Conservation (phyloP, 768 basidiomycete species). For the Albatrellus ellisii region DNA sequence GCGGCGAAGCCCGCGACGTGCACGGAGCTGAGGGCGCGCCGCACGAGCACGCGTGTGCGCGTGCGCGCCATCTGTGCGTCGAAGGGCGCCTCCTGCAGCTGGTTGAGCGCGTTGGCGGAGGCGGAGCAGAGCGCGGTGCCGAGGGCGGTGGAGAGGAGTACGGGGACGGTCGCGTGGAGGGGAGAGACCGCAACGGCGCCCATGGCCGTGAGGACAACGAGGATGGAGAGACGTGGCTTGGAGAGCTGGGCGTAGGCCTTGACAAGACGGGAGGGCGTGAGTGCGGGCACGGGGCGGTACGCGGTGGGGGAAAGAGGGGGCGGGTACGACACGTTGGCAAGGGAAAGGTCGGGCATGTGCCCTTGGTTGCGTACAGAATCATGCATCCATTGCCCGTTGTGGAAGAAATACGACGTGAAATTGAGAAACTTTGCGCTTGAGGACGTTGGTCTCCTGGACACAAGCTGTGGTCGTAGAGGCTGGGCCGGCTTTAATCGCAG, state of each 20-base stretch:
- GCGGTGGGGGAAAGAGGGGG: conserved; percentile 11
- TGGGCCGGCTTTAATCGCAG: no score
- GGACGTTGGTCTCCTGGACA: no score
- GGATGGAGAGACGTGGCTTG: conserved; percentile 70
- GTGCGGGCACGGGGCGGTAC: conserved; percentile 18
- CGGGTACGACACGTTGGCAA: not conserved
- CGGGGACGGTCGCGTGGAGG: conserved; percentile 67
- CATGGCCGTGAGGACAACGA: conserved; percentile 84
- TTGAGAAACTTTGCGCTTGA: conserved; percentile 10
- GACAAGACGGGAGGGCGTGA: conserved; percentile 39
- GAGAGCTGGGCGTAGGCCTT: conserved; percentile 70
- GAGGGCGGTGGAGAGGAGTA: conserved; percentile 74
- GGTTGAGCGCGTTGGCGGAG: conserved; percentile 90
- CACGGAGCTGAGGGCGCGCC: conserved; percentile 68
- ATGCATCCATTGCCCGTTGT: conserved; percentile 40
- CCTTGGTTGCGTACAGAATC: not conserved
- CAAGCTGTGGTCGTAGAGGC: no score
- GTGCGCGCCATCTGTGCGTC: conserved; percentile 97
- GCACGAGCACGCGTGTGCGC: conserved; percentile 74
- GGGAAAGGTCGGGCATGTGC: not conserved
- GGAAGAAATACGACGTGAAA: conserved; percentile 51
- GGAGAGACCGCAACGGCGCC: conserved; percentile 91
- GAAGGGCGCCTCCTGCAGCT: conserved; percentile 87
- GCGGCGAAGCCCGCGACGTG: conserved; percentile 77
- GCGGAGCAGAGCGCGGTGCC: conserved; percentile 89